Percentiles rank a stretch among this genome's conserved stretches.
phyloP scores from a whole-genome alignment of 768 basidiomycete genomes.

The Suillus cothurnatus region DNA sequence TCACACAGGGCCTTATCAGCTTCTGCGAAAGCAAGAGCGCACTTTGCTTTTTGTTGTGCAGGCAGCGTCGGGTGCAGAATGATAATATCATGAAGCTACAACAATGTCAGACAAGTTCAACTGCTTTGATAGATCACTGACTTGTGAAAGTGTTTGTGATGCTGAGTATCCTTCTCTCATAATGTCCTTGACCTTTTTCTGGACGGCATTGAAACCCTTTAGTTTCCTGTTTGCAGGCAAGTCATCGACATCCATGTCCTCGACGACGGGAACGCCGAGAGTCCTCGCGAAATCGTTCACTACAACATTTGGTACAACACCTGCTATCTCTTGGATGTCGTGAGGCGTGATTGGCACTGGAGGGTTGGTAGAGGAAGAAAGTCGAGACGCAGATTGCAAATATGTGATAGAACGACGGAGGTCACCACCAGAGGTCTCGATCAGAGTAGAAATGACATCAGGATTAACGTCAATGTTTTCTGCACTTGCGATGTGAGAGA shows the following conservation, averaged over 20 bases:
- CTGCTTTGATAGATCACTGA: conserved; percentile 41
- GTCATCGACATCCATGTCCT: conserved; percentile 53
- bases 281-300: conserved; percentile 68
- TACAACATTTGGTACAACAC: conserved; percentile 81
- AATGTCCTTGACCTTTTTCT: conserved; percentile 70
- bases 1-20: conserved; percentile 96
- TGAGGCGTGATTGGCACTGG: conserved; percentile 71
- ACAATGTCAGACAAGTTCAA: conserved; percentile 13
- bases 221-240: conserved; percentile 23
- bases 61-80: conserved; percentile 81
- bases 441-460: conserved; percentile 70
- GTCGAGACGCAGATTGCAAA: conserved; percentile 90
- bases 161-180: conserved; percentile 93
- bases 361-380: conserved; percentile 73
- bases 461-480: conserved; percentile 66
- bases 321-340: conserved; percentile 96
- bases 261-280: conserved; percentile 71
- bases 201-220: conserved; percentile 61
- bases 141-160: conserved; percentile 86
- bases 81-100: conserved; percentile 87
- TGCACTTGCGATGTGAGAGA: conserved; percentile 76
- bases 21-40: conserved; percentile 86
- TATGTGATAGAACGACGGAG: conserved; percentile 97
- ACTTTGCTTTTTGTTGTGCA: conserved; percentile 76
- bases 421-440: conserved; percentile 85